These are phyloP conservation scores for Metschnikowia bowlesiae DNA, from an alignment of 805 yeast genomes.

Conservation along the genomic window DNA sequence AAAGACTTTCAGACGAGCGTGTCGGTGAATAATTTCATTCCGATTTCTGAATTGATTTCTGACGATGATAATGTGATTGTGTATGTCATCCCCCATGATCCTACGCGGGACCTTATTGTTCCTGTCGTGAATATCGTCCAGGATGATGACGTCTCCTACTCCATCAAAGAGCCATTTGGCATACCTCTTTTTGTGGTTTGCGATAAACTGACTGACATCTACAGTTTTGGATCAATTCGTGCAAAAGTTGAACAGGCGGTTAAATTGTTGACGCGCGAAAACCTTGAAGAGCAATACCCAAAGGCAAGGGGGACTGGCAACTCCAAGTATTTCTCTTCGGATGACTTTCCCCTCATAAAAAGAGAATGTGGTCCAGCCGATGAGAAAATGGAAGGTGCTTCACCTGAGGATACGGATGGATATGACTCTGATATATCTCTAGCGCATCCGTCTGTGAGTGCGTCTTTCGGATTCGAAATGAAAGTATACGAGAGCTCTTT, in stretches of 20 bases:
- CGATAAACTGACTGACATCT: conserved; percentile 42
- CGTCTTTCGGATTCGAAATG: conserved; percentile 46
- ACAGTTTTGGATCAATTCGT: conserved; percentile 55
- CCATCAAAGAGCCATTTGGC: conserved; percentile 54
- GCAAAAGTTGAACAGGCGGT: conserved; percentile 46
- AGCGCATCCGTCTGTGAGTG: conserved; percentile 50
- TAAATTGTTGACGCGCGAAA: conserved; percentile 22
- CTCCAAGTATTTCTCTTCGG: conserved; percentile 17
- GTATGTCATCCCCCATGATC: conserved; percentile 50
- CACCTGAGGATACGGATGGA: conserved; percentile 22
- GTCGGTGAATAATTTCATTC: conserved; percentile 50
- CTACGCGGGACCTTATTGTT: conserved; percentile 39
- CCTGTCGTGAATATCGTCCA: conserved; percentile 53
- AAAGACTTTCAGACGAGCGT: conserved; percentile 61
- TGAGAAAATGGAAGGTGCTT: conserved; percentile 1
- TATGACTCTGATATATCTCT: conserved; percentile 46
- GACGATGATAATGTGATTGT: conserved; percentile 61
- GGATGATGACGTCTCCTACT: conserved; percentile 32
- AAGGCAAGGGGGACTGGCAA: conserved; percentile 14
- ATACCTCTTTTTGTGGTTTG: conserved; percentile 71
- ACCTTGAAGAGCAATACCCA: conserved; percentile 21
- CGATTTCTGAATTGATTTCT: conserved; percentile 62
- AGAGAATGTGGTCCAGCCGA: not conserved
- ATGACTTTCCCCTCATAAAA: conserved; percentile 34
- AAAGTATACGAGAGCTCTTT: conserved; percentile 31